These are phyloP conservation scores for Trichoderma arundinaceum DNA, from an alignment of 2,329 filamentous ascomycete species.

Conservation along the genomic window DNA sequence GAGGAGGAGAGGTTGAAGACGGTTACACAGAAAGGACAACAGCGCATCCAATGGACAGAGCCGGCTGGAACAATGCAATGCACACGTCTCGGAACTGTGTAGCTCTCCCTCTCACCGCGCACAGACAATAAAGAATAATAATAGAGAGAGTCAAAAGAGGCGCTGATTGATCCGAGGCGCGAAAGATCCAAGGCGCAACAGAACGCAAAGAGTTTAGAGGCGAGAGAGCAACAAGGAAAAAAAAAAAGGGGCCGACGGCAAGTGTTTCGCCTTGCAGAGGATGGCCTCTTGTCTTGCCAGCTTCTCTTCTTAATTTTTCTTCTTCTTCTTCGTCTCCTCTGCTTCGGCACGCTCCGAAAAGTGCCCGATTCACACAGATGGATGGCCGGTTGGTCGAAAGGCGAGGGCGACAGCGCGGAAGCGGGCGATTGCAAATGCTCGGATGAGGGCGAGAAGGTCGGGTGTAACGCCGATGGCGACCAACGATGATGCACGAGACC, in stretches of 20 bases:
- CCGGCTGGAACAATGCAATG: slow-evolving; percentile 25
- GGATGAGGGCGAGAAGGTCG: slow-evolving; percentile 21
- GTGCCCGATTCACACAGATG: neutral
- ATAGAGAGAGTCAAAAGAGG: neutral
- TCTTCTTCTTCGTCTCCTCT: neutral
- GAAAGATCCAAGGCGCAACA: neutral
- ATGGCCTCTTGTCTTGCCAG: neutral
- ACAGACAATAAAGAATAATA: slow-evolving; percentile 1
- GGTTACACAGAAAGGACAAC: slow-evolving; percentile 19
- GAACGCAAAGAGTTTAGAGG: too few species aligned
- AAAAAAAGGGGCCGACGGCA: neutral
- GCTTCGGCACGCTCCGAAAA: slow-evolving; percentile 3
- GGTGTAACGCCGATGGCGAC: slow-evolving; percentile 25
- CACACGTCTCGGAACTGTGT: slow-evolving; percentile 13
- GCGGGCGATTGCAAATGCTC: slow-evolving; percentile 8
- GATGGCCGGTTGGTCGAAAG: neutral
- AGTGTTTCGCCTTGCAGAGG: neutral
- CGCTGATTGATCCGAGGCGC: slow-evolving; percentile 6
- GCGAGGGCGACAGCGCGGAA: neutral
- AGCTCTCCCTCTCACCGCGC: slow-evolving; percentile 14
- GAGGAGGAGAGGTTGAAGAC: neutral
- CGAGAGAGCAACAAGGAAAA: neutral
- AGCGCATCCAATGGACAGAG: neutral
- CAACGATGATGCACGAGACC: slow-evolving; percentile 3
- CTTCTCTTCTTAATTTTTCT: neutral